Conservation (phyloP, 805 yeast genomes). For the Pichia scutulata region DNA sequence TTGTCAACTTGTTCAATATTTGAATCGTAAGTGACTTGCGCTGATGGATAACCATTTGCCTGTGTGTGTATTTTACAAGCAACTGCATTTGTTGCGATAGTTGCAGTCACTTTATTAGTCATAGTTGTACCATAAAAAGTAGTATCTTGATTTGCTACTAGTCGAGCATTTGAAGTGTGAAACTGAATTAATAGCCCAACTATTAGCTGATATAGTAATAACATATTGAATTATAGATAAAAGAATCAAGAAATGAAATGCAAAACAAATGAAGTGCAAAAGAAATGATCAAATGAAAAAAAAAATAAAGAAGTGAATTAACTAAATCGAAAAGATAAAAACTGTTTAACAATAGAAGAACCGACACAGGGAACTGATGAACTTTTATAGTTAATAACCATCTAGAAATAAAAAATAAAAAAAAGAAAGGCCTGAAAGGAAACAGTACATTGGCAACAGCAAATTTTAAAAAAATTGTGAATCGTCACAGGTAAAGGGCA, state of each 20-base stretch:
- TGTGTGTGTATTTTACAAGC: neutral
- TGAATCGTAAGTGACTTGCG: slow-evolving; percentile 6
- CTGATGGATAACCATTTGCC: slow-evolving; percentile 12
- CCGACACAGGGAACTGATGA: neutral
- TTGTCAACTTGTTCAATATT: slow-evolving; percentile 3
- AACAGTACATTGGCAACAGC: too few species aligned
- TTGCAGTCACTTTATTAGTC: neutral
- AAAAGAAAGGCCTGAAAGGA: too few species aligned
- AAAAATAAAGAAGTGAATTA: too few species aligned
- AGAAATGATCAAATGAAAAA: neutral
- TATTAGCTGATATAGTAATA: neutral
- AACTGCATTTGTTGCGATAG: neutral
- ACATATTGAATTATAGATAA: neutral
- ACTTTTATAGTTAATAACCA: neutral
- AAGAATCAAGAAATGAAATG: neutral
- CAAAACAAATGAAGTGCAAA: neutral
- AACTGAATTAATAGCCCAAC: neutral
- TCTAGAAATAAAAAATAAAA: too few species aligned
- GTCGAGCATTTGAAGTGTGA: neutral
- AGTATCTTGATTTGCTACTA: neutral
- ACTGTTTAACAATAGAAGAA: too few species aligned
- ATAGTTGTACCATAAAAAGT: neutral
- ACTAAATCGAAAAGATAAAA: too few species aligned
- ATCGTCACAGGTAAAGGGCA: too few species aligned
- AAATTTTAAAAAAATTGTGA: too few species aligned